Percentiles rank a stretch among this genome's conserved stretches.
Evolutionary conservation across 2,329 filamentous ascomycete species (phyloP).

Genomic region (Colletotrichum destructivum): DNA sequence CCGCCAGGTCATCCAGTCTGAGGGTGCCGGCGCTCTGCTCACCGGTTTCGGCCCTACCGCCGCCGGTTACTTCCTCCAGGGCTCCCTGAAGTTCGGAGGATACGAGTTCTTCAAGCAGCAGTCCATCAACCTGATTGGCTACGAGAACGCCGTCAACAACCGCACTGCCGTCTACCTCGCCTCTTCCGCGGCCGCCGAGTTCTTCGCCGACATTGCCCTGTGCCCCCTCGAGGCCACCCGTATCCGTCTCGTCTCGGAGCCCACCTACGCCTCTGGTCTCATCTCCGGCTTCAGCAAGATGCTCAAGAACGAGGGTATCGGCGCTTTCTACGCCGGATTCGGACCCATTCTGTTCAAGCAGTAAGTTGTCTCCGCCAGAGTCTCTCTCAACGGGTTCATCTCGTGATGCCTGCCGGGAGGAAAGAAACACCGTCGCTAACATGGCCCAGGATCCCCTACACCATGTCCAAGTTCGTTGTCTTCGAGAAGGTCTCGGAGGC

Average conservation of each 20-base stretch:
- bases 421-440: conserved; percentile 4
- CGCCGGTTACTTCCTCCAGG: conserved; percentile 94
- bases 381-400: no score
- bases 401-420: background rate
- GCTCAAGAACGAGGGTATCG: conserved; percentile 83
- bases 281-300: conserved; percentile 88
- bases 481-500: conserved; percentile 89
- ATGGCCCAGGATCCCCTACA: conserved; percentile 82
- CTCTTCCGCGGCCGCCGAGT: conserved; percentile 75
- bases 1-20: conserved; percentile 85
- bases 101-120: conserved; percentile 98
- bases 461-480: conserved; percentile 95
- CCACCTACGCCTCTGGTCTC: conserved; percentile 86
- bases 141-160: conserved; percentile 84
- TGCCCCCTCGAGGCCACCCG: conserved; percentile 94
- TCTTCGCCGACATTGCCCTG: conserved; percentile 85
- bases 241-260: conserved; percentile 93
- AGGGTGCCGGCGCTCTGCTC: conserved; percentile 88
- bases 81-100: conserved; percentile 93
- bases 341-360: conserved; percentile 89
- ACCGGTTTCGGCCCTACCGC: conserved; percentile 89
- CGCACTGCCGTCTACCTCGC: conserved; percentile 86
- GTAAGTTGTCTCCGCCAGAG: conserved; percentile 61
- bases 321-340: conserved; percentile 93
- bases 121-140: conserved; percentile 84